These are phyloP conservation scores for Paramecium tetraurelia DNA, from an alignment of 73 alveolate species.

Conservation along the genomic window DNA sequence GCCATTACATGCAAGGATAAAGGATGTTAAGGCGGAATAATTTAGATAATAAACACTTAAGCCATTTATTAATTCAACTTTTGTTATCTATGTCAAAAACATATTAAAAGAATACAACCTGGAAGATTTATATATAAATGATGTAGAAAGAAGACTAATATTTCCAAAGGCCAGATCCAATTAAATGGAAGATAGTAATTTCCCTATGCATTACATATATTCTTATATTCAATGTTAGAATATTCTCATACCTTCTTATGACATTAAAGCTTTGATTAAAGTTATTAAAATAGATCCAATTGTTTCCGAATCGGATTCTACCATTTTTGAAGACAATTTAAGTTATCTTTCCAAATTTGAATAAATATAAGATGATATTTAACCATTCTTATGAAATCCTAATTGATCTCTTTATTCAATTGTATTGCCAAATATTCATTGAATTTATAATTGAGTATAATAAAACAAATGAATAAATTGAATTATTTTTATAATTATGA, in stretches of 20 bases:
- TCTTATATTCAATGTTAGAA: background rate
- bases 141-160: conserved; percentile 4
- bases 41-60: background rate
- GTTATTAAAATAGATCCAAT: background rate
- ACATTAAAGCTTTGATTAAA: background rate
- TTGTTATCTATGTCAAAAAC: background rate
- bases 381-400: background rate
- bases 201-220: background rate
- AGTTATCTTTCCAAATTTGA: background rate
- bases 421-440: background rate
- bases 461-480: background rate
- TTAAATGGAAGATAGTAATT: background rate
- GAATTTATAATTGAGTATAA: background rate
- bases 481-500: background rate
- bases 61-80: background rate
- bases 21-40: background rate
- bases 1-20: background rate
- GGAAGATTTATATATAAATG: background rate
- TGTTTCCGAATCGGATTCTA: background rate
- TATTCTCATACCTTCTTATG: background rate
- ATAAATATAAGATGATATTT: background rate
- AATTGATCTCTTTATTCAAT: background rate
- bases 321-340: background rate
- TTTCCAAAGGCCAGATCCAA: background rate
- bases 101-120: background rate